A percentile compares a stretch with the other conserved stretches of the same genome.
Evolutionary conservation across 805 yeast species (phyloP).

Genomic region (Candida silvicultrix): DNA sequence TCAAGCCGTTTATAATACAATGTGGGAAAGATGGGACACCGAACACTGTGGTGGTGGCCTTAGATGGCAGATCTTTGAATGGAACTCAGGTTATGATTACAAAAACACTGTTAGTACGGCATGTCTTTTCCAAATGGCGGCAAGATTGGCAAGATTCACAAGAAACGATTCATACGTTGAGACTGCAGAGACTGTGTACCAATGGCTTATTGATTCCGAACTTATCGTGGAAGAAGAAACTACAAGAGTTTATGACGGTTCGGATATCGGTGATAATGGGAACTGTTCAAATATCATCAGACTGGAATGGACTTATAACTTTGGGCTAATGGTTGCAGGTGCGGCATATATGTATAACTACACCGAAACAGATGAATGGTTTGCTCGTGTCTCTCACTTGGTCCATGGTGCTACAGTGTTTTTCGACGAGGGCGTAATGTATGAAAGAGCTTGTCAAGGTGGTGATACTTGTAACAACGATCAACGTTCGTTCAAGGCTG

Average conservation of each 20-base stretch:
- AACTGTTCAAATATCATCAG: conserved; percentile 45
- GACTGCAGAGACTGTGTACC: conserved; percentile 48
- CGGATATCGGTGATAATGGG: conserved; percentile 47
- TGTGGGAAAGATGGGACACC: conserved; percentile 57
- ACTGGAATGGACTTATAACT: conserved; percentile 63
- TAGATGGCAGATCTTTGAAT: conserved; percentile 68
- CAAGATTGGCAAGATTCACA: conserved; percentile 57
- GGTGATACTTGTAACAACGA: conserved; percentile 57
- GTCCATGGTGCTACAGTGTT: conserved; percentile 40
- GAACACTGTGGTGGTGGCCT: conserved; percentile 55
- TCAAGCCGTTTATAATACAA: conserved; percentile 59
- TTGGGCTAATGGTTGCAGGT: conserved; percentile 65
- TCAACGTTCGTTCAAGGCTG: conserved; percentile 71
- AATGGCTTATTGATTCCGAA: conserved; percentile 49
- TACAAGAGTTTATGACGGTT: conserved; percentile 51
- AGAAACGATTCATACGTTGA: conserved; percentile 48
- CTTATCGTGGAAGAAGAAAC: conserved; percentile 33
- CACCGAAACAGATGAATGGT: conserved; percentile 49
- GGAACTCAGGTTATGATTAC: conserved; percentile 65
- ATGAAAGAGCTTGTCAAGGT: conserved; percentile 56
- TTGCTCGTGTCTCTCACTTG: conserved; percentile 36
- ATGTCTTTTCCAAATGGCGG: conserved; percentile 54
- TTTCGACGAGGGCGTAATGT: conserved; percentile 46
- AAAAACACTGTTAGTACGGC: conserved; percentile 62
- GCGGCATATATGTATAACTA: conserved; percentile 62